Base-by-base conservation (phyloP, 306 rosid genomes). In the Pyrus betulifolia region DNA sequence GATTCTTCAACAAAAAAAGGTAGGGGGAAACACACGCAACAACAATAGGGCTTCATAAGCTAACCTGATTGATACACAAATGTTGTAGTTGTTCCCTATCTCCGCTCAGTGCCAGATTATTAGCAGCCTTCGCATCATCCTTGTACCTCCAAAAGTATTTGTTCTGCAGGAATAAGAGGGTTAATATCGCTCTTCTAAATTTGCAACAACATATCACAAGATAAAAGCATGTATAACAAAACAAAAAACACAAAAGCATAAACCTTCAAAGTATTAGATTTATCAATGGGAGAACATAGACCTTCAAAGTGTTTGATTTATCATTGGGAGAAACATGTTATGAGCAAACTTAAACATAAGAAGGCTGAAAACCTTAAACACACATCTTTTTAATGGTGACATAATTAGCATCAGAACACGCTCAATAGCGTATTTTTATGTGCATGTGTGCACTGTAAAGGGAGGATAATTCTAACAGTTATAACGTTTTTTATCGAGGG, bases 31-130 rank as follows among this genome's bases (percentile, higher is more conserved):
- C 38, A 31, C 21, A 13, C 31, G 4, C 44, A 35, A 17, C 22
- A 31, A 72, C 8, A 69, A 49, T 10, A 30, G 35, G 58, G 17
- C 38, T 9, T 64, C 57, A 42, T 65, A 68, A 76, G 69, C 80
- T 80, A 65, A 93, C 98, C 90, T 93, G 94, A 61, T 88, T 89
- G 80, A 86, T 30, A 77, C 93, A 90, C 44, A 87, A 76, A 65
- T 44, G 23, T 79, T 89, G 93, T 80, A 91, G 82, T 62, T 82
- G 87, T 87, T 87, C 93, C 75, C 38, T 84, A 61, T 88, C 87
- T 80, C 88, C 85, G 76, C 71, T 83, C 35, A 49, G 79, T 64
- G 83, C 93, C 31, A 91, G 84, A 31, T 85, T 86, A 49, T 75
- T 77, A 23, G 83, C 93, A 67, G 75, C 86, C 55, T 35, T 81